These are phyloP conservation scores for Microsporum ferrugineum DNA, from an alignment of 2,329 filamentous ascomycete species.

Conservation along the genomic window DNA sequence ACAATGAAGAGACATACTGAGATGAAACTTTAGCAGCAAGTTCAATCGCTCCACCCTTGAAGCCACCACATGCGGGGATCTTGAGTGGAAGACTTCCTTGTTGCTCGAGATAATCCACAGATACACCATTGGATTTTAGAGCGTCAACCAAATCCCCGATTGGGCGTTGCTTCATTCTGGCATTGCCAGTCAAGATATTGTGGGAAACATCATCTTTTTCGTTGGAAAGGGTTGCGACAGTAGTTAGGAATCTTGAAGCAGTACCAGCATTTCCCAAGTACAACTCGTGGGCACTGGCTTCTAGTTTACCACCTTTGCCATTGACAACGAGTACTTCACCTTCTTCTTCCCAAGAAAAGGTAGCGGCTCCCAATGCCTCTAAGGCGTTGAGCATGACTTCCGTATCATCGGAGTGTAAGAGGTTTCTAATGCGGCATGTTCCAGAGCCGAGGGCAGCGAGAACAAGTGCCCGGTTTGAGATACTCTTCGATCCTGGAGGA, in stretches of 20 bases:
- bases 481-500: constrained; percentile 92
- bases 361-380: constrained; percentile 67
- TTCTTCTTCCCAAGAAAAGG: constrained; percentile 86
- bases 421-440: constrained; percentile 75
- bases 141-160: constrained; percentile 91
- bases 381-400: constrained; percentile 97
- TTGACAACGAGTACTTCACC: constrained; percentile 83
- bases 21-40: constrained; percentile 92
- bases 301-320: constrained; percentile 77
- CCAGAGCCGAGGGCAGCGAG: constrained; percentile 81
- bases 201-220: constrained; percentile 49
- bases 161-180: constrained; percentile 89
- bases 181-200: constrained; percentile 82
- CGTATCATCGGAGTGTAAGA: constrained; percentile 92
- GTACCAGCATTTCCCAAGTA: constrained; percentile 97
- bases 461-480: constrained; percentile 91
- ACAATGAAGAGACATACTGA: constrained; percentile 94
- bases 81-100: constrained; percentile 73
- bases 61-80: constrained; percentile 69
- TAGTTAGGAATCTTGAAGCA: constrained; percentile 87
- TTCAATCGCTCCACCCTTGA: constrained; percentile 78
- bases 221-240: constrained; percentile 68
- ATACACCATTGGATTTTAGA: constrained; percentile 73
- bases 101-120: constrained; percentile 73
- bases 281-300: constrained; percentile 62